Percentiles rank a stretch among this genome's conserved stretches.
phyloP scores from a whole-genome alignment of 306 rosid species.

The Datisca glomerata region DNA sequence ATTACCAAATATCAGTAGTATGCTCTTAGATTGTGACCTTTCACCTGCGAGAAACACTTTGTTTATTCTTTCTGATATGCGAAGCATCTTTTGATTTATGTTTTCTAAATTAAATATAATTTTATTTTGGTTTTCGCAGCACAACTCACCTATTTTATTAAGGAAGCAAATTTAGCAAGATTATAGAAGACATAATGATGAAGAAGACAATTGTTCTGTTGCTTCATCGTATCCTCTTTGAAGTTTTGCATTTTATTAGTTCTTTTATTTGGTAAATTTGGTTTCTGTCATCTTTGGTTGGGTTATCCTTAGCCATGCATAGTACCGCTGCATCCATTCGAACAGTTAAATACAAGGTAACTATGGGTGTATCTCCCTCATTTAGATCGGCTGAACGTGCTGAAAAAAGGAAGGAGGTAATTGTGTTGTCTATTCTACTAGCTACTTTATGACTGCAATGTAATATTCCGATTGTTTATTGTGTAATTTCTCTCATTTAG shows the following conservation, averaged over 20 bases:
- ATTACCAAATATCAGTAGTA: too few species aligned
- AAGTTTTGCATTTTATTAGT: not conserved
- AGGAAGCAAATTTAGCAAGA: conserved; percentile 38
- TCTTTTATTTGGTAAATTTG: not conserved
- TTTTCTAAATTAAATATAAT: too few species aligned
- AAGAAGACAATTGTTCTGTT: conserved; percentile 76
- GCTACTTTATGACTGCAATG: not conserved
- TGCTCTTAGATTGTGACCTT: too few species aligned
- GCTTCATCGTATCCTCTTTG: conserved; percentile 79
- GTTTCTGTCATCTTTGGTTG: not conserved
- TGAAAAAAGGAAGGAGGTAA: conserved; percentile 93
- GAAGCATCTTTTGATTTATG: not conserved
- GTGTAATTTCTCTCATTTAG: conserved; percentile 31
- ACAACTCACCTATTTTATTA: conserved; percentile 53
- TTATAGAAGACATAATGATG: conserved; percentile 54
- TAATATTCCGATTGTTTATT: not conserved
- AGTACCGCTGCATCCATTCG: conserved; percentile 61
- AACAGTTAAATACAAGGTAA: conserved; percentile 54
- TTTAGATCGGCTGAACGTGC: conserved; percentile 55
- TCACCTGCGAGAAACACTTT: too few species aligned
- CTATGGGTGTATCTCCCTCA: conserved; percentile 79
- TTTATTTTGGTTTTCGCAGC: conserved; percentile 26
- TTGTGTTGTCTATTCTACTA: not conserved
- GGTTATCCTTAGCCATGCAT: conserved; percentile 37
- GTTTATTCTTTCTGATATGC: not conserved